phyloP scores from a whole-genome alignment of 148 eudicot genomes.

The Agrostemma githago region DNA sequence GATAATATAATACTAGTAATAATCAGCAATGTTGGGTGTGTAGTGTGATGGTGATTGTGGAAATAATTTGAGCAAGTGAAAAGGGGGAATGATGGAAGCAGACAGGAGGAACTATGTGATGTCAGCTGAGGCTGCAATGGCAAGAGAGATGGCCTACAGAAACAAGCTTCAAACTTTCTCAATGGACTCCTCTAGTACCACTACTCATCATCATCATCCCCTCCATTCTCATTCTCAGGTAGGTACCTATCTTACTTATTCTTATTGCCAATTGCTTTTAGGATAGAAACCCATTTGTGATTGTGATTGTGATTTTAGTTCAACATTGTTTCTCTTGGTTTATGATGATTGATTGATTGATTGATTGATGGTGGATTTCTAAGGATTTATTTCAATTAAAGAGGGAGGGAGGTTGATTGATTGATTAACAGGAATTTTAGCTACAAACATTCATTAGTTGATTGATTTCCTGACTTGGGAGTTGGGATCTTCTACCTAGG shows the following conservation, averaged over 20 bases:
- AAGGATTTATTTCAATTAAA: background rate
- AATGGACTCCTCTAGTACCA: background rate
- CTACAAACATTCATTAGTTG: too few relatives aligned
- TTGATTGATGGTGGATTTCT: background rate
- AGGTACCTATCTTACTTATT: background rate
- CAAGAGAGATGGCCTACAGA: conserved; percentile 40
- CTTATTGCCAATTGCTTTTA: conserved; percentile 14
- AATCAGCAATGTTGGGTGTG: too few relatives aligned
- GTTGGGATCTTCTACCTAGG: too few relatives aligned
- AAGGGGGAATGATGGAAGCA: conserved; percentile 5
- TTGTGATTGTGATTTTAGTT: background rate
- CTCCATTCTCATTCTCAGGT: conserved; percentile 12
- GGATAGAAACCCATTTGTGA: background rate
- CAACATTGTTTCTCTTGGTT: background rate
- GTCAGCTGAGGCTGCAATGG: conserved; percentile 43
- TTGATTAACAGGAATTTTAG: too few relatives aligned
- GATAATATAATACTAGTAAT: too few relatives aligned
- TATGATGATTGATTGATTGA: background rate
- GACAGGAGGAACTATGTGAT: conserved; percentile 30
- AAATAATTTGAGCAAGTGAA: background rate
- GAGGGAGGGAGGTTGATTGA: background rate
- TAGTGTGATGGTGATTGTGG: background rate
- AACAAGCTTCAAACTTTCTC: conserved; percentile 10
- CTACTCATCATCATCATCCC: background rate
- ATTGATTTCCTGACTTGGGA: too few relatives aligned